These are phyloP conservation scores for Melanogaster broomeanus DNA, from an alignment of 768 basidiomycete species.

Conservation along the genomic window DNA sequence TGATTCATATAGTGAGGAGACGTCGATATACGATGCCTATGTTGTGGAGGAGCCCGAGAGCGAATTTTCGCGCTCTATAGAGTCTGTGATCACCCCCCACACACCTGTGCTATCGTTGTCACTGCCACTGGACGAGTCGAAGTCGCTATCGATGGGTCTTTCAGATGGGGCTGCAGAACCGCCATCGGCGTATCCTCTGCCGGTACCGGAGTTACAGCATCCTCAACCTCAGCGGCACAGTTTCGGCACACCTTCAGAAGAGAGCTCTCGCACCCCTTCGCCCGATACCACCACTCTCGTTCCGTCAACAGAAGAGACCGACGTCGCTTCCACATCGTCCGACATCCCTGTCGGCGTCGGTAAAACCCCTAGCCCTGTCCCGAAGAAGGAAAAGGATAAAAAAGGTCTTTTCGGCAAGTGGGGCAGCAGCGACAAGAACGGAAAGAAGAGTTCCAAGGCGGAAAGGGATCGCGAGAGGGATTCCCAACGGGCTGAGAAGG, in stretches of 20 bases:
- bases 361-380: constrained; percentile 29
- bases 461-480: constrained; percentile 52
- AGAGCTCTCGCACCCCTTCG: constrained; percentile 61
- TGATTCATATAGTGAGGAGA: constrained; percentile 80
- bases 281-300: constrained; percentile 41
- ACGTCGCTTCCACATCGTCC: constrained; percentile 25
- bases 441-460: constrained; percentile 53
- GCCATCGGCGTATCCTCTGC: constrained; percentile 36
- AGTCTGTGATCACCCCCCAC: constrained; percentile 17
- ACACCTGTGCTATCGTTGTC: constrained; percentile 26
- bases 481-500: constrained; percentile 48
- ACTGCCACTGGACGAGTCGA: constrained; percentile 17
- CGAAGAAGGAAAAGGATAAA: constrained; percentile 73
- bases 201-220: constrained; percentile 54
- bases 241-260: constrained; percentile 31
- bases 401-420: constrained; percentile 68
- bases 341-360: constrained; percentile 17
- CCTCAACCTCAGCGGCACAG: constrained; percentile 61
- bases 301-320: constrained; percentile 27
- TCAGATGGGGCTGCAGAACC: constrained; percentile 17
- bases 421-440: constrained; percentile 56
- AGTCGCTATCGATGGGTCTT: background rate
- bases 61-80: constrained; percentile 22
- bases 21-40: constrained; percentile 85
- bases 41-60: constrained; percentile 56